Percentiles rank a stretch among this genome's conserved stretches.
Evolutionary conservation across 768 basidiomycete genomes (phyloP).

Genomic region (Clavulina sp.): DNA sequence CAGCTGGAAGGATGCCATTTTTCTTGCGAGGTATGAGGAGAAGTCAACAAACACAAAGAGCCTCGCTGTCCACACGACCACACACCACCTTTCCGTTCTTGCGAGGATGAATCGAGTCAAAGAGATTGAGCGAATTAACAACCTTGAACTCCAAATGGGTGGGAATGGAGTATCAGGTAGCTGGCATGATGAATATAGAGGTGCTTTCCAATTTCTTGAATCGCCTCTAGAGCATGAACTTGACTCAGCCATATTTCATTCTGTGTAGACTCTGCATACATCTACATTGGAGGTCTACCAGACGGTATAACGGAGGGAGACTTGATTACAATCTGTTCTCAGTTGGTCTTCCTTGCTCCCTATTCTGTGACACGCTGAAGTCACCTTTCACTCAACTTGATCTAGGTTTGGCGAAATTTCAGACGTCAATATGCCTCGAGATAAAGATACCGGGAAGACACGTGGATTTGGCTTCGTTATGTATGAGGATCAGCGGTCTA

Average conservation of each 20-base stretch:
- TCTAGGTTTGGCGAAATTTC: constrained; percentile 88
- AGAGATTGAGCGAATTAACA: constrained; percentile 88
- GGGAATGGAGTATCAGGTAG: constrained; percentile 37
- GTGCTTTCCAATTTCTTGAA: constrained; percentile 19
- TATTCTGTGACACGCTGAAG: background rate
- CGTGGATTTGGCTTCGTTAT: constrained; percentile 92
- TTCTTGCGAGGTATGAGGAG: too few relatives aligned
- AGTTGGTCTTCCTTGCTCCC: constrained; percentile 36
- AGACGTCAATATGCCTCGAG: constrained; percentile 87
- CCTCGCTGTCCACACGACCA: too few relatives aligned
- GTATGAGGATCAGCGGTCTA: constrained; percentile 98
- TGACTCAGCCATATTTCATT: constrained; percentile 6
- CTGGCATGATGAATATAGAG: constrained; percentile 96
- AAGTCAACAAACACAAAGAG: too few relatives aligned
- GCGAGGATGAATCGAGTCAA: too few relatives aligned
- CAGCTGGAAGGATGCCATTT: too few relatives aligned
- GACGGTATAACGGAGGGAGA: constrained; percentile 92
- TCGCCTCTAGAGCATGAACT: background rate
- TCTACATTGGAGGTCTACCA: constrained; percentile 80
- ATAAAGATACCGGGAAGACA: constrained; percentile 81
- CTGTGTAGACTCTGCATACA: constrained; percentile 71
- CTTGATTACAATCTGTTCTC: constrained; percentile 92
- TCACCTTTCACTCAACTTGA: background rate
- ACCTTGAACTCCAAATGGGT: constrained; percentile 70
- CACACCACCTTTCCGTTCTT: too few relatives aligned